These are phyloP conservation scores for Sporothrix inflata DNA, from an alignment of 2,329 filamentous ascomycete genomes.

Conservation along the genomic window DNA sequence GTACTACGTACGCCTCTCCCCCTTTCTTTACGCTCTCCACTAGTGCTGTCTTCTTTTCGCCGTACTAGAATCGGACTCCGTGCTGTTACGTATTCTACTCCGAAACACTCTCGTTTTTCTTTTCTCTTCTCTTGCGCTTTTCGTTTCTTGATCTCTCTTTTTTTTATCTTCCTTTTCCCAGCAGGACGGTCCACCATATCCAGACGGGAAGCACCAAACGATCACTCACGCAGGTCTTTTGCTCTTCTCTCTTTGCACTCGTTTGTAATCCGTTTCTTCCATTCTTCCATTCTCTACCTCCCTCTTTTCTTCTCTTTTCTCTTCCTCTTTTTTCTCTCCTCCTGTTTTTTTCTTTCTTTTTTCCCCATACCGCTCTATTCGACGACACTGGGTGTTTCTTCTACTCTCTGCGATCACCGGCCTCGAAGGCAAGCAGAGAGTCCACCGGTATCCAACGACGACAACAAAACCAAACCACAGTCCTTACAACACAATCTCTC, in stretches of 20 bases:
- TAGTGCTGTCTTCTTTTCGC: neutral
- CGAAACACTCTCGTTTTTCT: conserved; percentile 10
- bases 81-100: conserved; percentile 4
- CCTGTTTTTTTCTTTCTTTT: neutral
- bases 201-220: conserved; percentile 14
- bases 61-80: neutral
- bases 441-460: neutral
- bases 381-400: conserved; percentile 7
- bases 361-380: conserved; percentile 21
- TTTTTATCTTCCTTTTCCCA: neutral
- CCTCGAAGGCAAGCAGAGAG: conserved; percentile 24
- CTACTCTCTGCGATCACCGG: conserved; percentile 8
- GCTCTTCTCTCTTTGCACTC: conserved; percentile 17
- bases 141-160: conserved; percentile 18
- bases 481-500: conserved; percentile 2
- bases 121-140: conserved; percentile 17
- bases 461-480: neutral
- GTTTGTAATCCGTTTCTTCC: conserved; percentile 11
- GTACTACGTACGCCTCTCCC: neutral
- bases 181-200: conserved; percentile 8
- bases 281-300: conserved; percentile 3
- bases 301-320: conserved; percentile 12
- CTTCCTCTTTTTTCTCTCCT: conserved; percentile 1
- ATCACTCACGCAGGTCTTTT: conserved; percentile 17
- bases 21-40: neutral